Evolutionary conservation across 2,329 filamentous ascomycete species (phyloP), one percentile per base, ranked within the genome.

Genomic region (Intubia oerlemansii): DNA sequence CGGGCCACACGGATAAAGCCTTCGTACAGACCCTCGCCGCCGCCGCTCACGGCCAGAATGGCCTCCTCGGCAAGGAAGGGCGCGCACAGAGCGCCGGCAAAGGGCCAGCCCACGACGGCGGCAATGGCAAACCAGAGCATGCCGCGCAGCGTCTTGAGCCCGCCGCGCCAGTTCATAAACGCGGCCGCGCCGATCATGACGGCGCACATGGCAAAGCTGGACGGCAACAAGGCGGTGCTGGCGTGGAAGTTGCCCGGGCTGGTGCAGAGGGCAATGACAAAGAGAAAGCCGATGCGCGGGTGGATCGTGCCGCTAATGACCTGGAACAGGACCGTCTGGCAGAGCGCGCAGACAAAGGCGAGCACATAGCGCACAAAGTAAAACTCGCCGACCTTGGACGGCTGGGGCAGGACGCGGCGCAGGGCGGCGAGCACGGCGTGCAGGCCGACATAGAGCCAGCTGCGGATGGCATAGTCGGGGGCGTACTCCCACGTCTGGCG

Each of bases 401-500:
- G 54, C 27, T 62, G 62, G 3, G 69, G 69, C 2, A 73, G 45
- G 5, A 88, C 42, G 21, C 70, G 62, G 18, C 70, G 64, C 12
- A 80, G 39, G 36, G 68, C 78, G 25, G 71, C 75, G 25, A 78
- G 51, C 13, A 73, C 39, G 16, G 82, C 78, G 50, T 98, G 85
- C 2, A 93, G 52, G 5, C 59, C 65, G 21, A 90, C 60, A 44
- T 98, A 98, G 14, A 82, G 59, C 88, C 88, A 98, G 53, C 82
- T 93, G 37, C 88, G 72, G 41, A 98, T 93, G 28, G 82, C 79
- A 51, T 78, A 95, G 33, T 85, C 74, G 5, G 88, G 88, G 1
- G 85, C 91, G 52, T 95, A 98, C 51, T 98, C 88, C 88, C 88
- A 98, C 1, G 88, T 98, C 54, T 98, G 84, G 28, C 93, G 60